A percentile compares a stretch with the other conserved stretches of the same genome.
Evolutionary conservation across 1,139 yeast genomes (phyloP).

Genomic region (Kluyveromyces marxianus): DNA sequence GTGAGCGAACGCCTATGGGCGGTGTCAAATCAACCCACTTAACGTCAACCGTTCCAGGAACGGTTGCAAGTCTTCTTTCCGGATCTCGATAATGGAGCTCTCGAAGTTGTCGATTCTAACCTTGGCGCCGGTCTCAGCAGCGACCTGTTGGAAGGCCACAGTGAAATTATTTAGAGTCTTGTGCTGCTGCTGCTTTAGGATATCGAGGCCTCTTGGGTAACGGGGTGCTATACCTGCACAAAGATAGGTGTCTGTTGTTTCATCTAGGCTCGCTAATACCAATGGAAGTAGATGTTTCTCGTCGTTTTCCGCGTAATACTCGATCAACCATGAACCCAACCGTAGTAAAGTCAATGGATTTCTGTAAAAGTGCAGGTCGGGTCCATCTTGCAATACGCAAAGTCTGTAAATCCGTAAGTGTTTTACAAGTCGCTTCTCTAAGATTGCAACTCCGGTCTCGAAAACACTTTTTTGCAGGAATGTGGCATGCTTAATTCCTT

Average conservation of each 20-base stretch:
- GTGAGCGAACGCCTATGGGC: too few species aligned
- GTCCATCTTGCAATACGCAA: conserved; percentile 86
- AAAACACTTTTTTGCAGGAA: conserved; percentile 77
- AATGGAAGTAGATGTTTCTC: conserved; percentile 63
- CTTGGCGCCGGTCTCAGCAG: conserved; percentile 75
- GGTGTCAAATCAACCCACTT: conserved; percentile 36
- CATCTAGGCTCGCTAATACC: conserved; percentile 81
- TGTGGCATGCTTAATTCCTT: conserved; percentile 78
- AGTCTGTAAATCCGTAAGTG: conserved; percentile 74
- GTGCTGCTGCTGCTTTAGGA: conserved; percentile 31
- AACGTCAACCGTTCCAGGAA: conserved; percentile 71
- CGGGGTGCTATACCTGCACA: conserved; percentile 89
- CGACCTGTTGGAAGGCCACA: conserved; percentile 82
- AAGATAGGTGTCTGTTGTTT: conserved; percentile 65
- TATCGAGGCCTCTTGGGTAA: conserved; percentile 58
- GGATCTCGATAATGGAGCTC: conserved; percentile 83
- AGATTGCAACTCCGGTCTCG: conserved; percentile 77
- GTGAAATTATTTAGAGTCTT: conserved; percentile 69
- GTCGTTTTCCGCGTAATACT: conserved; percentile 79
- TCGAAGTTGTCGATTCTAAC: conserved; percentile 92
- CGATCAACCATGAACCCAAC: conserved; percentile 85
- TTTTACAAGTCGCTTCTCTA: conserved; percentile 75
- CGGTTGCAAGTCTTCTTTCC: conserved; percentile 80
- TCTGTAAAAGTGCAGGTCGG: conserved; percentile 66
- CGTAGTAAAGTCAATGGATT: conserved; percentile 83